Conservation (phyloP, 768 basidiomycete species). For the Lactarius indigo region DNA sequence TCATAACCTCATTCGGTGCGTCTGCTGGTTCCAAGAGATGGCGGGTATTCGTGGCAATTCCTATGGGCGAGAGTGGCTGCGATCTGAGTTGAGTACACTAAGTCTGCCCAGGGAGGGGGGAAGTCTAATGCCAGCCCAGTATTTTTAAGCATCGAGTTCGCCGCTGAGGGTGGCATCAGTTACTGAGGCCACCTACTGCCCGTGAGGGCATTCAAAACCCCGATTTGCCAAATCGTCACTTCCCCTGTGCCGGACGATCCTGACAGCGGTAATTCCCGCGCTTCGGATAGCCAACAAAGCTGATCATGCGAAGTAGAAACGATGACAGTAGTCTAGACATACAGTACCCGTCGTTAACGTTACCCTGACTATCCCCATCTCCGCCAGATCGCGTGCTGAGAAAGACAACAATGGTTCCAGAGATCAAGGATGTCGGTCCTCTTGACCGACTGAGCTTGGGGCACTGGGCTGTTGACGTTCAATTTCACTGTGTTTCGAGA, state of each 20-base stretch:
- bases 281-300: constrained; percentile 16
- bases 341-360: constrained; percentile 42
- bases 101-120: not conserved
- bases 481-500: constrained; percentile 30
- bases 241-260: constrained; percentile 5
- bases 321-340: constrained; percentile 45
- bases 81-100: constrained; percentile 55
- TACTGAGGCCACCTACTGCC: constrained; percentile 41
- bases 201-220: constrained; percentile 53
- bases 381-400: not conserved
- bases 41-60: constrained; percentile 47
- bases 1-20: constrained; percentile 42
- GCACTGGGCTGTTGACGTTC: constrained; percentile 46
- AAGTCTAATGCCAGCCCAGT: constrained; percentile 36
- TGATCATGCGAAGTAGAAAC: constrained; percentile 17
- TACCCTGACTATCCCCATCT: constrained; percentile 20
- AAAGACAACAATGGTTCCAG: not conserved
- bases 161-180: constrained; percentile 29
- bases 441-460: constrained; percentile 37
- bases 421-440: constrained; percentile 11
- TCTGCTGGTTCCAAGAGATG: constrained; percentile 28
- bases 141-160: constrained; percentile 41
- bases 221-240: constrained; percentile 58
- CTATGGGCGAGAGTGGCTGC: constrained; percentile 55
- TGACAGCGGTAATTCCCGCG: not conserved